Conservation (phyloP, 768 basidiomycete species). For the Leccinum sublutescens region DNA sequence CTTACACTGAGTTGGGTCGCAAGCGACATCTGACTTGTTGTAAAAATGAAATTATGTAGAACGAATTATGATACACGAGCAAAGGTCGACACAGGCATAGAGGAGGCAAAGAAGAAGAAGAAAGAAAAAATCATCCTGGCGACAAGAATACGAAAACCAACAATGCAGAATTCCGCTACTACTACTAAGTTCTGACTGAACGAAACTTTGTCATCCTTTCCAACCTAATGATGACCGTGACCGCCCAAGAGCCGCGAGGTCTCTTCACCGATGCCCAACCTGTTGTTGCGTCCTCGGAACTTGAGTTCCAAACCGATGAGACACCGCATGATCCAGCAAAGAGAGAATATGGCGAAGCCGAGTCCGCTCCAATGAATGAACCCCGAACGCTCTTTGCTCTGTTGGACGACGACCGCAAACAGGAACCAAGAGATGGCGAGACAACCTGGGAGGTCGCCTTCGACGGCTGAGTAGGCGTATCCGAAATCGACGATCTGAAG, state of each 20-base stretch:
- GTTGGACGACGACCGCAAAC: constrained; percentile 60
- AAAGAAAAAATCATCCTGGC: not conserved
- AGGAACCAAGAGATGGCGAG: constrained; percentile 66
- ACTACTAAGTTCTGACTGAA: not conserved
- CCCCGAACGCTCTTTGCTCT: constrained; percentile 39
- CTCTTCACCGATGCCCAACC: constrained; percentile 32
- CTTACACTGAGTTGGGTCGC: constrained; percentile 8
- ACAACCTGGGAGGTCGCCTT: constrained; percentile 68
- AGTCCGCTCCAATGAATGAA: constrained; percentile 71
- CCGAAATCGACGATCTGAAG: constrained; percentile 57
- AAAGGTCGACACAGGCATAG: constrained; percentile 6
- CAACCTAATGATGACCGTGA: constrained; percentile 9
- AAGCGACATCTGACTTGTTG: constrained; percentile 5
- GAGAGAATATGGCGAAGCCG: constrained; percentile 59
- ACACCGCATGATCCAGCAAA: constrained; percentile 62
- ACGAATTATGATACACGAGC: constrained; percentile 12
- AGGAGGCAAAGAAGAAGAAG: not conserved
- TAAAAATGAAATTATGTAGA: constrained; percentile 16
- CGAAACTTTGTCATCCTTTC: not conserved
- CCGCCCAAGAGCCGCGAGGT: constrained; percentile 35
- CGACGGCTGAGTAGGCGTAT: constrained; percentile 62
- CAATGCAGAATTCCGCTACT: not conserved
- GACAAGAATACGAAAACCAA: constrained; percentile 1
- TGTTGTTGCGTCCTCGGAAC: constrained; percentile 34
- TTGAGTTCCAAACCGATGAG: constrained; percentile 39